These are phyloP conservation scores for Pyrus hybrid DNA, from an alignment of 331 rosid genomes.

Conservation along the genomic window DNA sequence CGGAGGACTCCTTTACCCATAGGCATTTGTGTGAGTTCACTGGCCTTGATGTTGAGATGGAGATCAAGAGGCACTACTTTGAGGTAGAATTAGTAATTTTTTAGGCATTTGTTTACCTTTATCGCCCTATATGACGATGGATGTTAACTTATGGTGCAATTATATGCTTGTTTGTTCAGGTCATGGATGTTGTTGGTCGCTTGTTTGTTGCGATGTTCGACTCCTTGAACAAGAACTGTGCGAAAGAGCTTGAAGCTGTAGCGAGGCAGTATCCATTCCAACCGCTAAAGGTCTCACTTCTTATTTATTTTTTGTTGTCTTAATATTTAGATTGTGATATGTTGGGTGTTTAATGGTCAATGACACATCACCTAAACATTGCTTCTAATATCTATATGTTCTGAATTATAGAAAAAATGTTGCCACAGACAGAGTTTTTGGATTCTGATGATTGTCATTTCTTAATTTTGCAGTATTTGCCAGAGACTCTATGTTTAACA, in stretches of 20 bases:
- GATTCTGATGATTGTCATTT: constrained; percentile 17
- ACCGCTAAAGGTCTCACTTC: constrained; percentile 65
- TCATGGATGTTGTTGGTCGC: constrained; percentile 69
- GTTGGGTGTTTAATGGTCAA: not conserved
- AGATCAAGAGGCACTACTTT: constrained; percentile 63
- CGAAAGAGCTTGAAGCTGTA: constrained; percentile 73
- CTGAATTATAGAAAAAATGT: not conserved
- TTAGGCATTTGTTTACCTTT: not conserved
- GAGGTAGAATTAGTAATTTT: constrained; percentile 48
- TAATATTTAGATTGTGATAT: not conserved
- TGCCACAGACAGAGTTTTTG: not conserved
- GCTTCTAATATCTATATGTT: not conserved
- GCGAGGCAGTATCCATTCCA: constrained; percentile 73
- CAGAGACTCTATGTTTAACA: constrained; percentile 64
- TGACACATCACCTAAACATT: not conserved
- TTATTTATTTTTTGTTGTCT: not conserved
- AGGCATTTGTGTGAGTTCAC: constrained; percentile 86
- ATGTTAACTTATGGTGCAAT: constrained; percentile 6
- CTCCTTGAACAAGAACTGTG: constrained; percentile 49
- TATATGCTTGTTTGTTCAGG: constrained; percentile 39
- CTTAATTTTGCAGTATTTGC: constrained; percentile 62
- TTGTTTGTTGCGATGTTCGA: constrained; percentile 78
- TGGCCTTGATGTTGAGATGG: constrained; percentile 95
- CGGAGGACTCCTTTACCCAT: constrained; percentile 83
- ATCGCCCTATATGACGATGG: constrained; percentile 3